These are phyloP conservation scores for Cercospora citrullina DNA, from an alignment of 2,329 filamentous ascomycete species.

Conservation along the genomic window DNA sequence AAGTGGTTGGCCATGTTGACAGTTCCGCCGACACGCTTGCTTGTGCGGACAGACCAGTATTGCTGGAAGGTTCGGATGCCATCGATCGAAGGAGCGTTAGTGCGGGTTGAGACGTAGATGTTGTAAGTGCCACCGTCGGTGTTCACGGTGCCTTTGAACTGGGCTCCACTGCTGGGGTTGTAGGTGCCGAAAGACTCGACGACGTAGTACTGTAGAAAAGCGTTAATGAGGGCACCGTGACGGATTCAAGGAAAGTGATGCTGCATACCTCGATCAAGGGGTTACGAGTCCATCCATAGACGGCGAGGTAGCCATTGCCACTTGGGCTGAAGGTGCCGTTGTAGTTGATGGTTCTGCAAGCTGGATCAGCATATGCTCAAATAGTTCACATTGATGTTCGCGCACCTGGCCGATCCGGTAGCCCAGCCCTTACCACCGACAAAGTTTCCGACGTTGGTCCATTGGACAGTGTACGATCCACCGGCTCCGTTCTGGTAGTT, in stretches of 20 bases:
- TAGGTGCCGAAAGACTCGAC: slow-evolving; percentile 56
- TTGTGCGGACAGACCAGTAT: slow-evolving; percentile 45
- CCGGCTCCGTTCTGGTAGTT: slow-evolving; percentile 57
- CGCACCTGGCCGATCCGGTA: slow-evolving; percentile 53
- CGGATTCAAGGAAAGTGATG: neutral
- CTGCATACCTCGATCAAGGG: slow-evolving; percentile 53
- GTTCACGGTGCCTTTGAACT: slow-evolving; percentile 53
- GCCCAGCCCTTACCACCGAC: slow-evolving; percentile 62
- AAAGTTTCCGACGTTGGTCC: slow-evolving; percentile 54
- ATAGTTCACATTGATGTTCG: neutral
- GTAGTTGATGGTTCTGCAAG: slow-evolving; percentile 52
- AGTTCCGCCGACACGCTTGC: slow-evolving; percentile 36
- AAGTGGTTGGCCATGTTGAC: slow-evolving; percentile 35
- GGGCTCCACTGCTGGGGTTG: slow-evolving; percentile 45
- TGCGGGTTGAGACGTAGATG: slow-evolving; percentile 50
- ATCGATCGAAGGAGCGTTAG: slow-evolving; percentile 44
- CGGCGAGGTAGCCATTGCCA: slow-evolving; percentile 55
- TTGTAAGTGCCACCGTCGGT: slow-evolving; percentile 56
- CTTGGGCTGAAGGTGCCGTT: slow-evolving; percentile 49
- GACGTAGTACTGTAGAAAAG: slow-evolving; percentile 38
- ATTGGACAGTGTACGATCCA: slow-evolving; percentile 51
- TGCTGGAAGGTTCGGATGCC: slow-evolving; percentile 47
- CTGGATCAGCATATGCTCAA: neutral
- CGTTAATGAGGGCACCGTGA: neutral
- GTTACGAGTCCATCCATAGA: slow-evolving; percentile 60